Evolutionary conservation across 1,284 basidiomycete species (phyloP), one percentile per base, ranked within the genome.

Genomic region (Microstroma glucosiphilum): DNA sequence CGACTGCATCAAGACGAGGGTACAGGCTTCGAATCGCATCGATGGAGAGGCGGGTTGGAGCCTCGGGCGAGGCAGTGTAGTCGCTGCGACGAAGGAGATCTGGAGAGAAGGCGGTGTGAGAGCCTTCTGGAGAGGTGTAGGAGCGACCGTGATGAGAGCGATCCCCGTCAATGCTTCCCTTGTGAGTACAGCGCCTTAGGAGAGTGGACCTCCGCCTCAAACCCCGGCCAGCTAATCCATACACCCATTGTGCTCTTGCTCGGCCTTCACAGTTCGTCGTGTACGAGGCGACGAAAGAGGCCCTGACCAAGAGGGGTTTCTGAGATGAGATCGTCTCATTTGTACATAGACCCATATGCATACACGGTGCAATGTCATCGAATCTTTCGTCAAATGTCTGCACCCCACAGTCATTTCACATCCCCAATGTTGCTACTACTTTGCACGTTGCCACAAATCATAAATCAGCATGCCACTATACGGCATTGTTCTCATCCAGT

Each of bases 1-100:
- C 13, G 75, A 77, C 57, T 70, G 70, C 23, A 54, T 77, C 68
- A 77, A 77, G 62, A 77, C 75, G 26, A 65, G 69, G 21, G 68
- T 77, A 21, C 75, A 77, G 53, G 74, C 72, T 17, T 6, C 23
- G 40, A 19, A 25, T 23, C 6, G 61, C 49, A 68, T 71, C 53
- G 64, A 60, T 58, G n/a, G 57, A 2, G 62, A 64, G 2, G 64
- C 64, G 7, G 59, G 49, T 6, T 46, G 60, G 11, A 71, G 69
- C 40, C 69, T 63, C 40, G 13, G n/a, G 40, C 40, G 57, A 26
- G 42, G 19, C 17, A 25, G 37, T n/a, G 21, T 58, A 40, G 30
- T n/a, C 23, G 23, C 26, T 12, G 30, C 25, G 7, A 40, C 56
- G 1, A 8, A 9, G 11, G 51, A n/a, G 37, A 48, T 57, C 11